Percentiles rank a stretch among this genome's conserved stretches.
Evolutionary conservation across 176 grass and related monocot species (phyloP).

Genomic region (Aegilops sharonensis): DNA sequence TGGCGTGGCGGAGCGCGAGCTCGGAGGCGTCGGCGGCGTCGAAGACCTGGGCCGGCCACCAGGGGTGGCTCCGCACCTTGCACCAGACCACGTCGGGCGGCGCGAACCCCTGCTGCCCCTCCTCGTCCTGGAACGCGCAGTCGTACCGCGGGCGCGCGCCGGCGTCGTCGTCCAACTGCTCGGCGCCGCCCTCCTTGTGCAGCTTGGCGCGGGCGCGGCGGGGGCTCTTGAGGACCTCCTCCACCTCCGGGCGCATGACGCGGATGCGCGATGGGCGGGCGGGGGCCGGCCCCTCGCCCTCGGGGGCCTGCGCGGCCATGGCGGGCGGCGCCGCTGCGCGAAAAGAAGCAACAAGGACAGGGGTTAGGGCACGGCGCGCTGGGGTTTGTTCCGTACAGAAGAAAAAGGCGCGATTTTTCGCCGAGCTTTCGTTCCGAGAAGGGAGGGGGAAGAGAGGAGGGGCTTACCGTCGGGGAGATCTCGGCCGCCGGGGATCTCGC

Average conservation of each 20-base stretch:
- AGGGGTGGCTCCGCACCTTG: constrained; percentile 85
- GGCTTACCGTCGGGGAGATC: not conserved
- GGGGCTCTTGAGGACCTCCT: constrained; percentile 38
- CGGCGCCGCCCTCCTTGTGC: not conserved
- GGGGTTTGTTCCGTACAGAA: not conserved
- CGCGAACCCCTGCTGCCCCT: constrained; percentile 18
- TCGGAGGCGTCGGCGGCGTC: constrained; percentile 65
- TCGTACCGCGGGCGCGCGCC: constrained; percentile 21
- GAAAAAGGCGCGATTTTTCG: not conserved
- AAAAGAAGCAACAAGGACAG: not conserved
- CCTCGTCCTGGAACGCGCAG: constrained; percentile 48
- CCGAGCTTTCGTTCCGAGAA: not conserved
- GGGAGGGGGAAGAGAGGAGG: not conserved
- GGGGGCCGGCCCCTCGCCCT: not conserved
- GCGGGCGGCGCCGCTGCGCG: not conserved
- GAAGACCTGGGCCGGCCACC: constrained; percentile 92
- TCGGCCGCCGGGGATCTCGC: not conserved
- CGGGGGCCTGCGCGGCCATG: constrained; percentile 19
- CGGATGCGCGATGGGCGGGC: constrained; percentile 38
- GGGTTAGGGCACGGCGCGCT: not conserved
- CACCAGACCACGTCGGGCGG: constrained; percentile 63
- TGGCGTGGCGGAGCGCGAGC: constrained; percentile 48
- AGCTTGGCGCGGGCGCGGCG: constrained; percentile 38
- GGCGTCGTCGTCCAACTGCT: not conserved
- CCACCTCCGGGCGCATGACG: constrained; percentile 35